Evolutionary conservation across 306 rosid genomes (phyloP), one percentile per base, ranked within the genome.

Genomic region (Comarum palustre): DNA sequence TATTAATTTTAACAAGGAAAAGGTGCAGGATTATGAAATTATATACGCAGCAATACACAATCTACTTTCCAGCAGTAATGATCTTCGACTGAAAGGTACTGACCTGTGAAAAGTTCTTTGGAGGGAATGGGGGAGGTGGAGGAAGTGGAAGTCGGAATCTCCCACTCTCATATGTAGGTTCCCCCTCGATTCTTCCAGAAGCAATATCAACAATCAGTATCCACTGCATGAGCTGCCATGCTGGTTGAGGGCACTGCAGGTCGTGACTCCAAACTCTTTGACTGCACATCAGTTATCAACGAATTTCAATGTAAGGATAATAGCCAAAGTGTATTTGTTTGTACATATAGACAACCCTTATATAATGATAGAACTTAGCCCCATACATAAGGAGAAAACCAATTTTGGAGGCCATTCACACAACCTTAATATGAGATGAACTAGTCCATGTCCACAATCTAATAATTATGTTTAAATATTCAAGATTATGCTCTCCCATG

Each of bases 191-290:
- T 80, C 74, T 84, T 50, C 59, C 47, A 39, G 79, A 76, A 57
- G 80, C 79, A 66, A 82, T 70, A 69, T 77, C 88, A 43, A 8
- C 48, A 57, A 31, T 89, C 98, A 75, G 90, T 93, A 16, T 91
- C 95, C 46, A 76, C 77, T 72, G 88, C 90, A 71, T 84, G 90
- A 76, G 91, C 98, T 60, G 96, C 96, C 89, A 92, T 88, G 83
- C 96, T 85, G 72, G 92, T 90, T 43, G 90, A 77, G 71, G 93
- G 96, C 54, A 79, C 82, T 22, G 68, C 87, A 75, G 67, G 69
- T 61, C 85, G 80, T 2, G 92, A 75, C 69, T 85, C 92, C 11
- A 14, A 72, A 73, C 39, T 75, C 84, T 85, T 92, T 59, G 63
- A 55, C 95, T 88, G 88, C 82, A 78, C 3, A 78, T 77, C 73